A percentile compares a stretch with the other conserved stretches of the same genome.
Evolutionary conservation across 2,329 filamentous ascomycete species (phyloP).

Genomic region (Dendrostoma leiphaemia): DNA sequence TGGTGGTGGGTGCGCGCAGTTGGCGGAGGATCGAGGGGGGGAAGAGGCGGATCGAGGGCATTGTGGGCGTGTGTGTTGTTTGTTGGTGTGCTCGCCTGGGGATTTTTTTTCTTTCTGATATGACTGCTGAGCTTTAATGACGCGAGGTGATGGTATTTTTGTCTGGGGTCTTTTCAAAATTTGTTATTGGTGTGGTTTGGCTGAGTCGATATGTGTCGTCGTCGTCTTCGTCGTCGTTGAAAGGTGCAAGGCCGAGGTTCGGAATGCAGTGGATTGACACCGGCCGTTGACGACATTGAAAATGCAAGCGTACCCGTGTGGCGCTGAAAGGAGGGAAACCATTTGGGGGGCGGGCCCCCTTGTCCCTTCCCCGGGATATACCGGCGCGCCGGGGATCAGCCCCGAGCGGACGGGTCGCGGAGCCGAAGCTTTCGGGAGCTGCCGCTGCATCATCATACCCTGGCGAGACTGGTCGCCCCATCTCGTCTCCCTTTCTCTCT

Average conservation of each 20-base stretch:
- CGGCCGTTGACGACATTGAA: slow-evolving; percentile 13
- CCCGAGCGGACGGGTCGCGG: slow-evolving; percentile 1
- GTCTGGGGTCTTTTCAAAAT: neutral
- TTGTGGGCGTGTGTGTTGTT: neutral
- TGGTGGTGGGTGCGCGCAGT: neutral
- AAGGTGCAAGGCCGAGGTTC: slow-evolving; percentile 7
- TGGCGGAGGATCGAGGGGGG: neutral
- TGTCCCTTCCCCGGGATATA: neutral
- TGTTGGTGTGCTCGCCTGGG: neutral
- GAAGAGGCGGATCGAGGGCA: slow-evolving; percentile 12
- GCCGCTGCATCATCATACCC: neutral
- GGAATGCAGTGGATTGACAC: neutral
- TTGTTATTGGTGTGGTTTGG: neutral
- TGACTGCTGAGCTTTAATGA: too few species aligned
- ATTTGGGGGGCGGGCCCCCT: neutral
- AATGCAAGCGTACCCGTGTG: neutral
- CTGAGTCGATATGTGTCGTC: neutral
- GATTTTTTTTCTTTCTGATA: neutral
- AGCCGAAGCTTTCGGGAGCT: slow-evolving; percentile 3
- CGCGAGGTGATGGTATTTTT: too few species aligned
- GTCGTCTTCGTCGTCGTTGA: neutral
- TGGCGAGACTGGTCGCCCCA: too few species aligned
- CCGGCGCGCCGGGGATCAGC: neutral
- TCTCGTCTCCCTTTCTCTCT: too few species aligned
- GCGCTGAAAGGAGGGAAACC: too few species aligned